These are phyloP conservation scores for Linderniella brevidens DNA, from an alignment of 257 asterid genomes.

Conservation along the genomic window DNA sequence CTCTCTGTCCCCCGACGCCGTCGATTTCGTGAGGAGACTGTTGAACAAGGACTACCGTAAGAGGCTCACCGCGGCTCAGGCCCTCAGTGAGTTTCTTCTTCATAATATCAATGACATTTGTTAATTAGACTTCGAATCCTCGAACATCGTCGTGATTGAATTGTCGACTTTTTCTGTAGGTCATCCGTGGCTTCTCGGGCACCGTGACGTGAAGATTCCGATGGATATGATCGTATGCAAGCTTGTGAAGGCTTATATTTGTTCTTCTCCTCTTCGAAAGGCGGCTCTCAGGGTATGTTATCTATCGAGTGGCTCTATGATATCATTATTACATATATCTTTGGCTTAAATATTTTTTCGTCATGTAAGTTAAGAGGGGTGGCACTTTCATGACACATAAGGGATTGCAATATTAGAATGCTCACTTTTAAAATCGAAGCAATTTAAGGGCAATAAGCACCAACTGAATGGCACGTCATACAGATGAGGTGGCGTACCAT, in stretches of 20 bases:
- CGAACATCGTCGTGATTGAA: slow-evolving; percentile 4
- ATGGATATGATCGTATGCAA: slow-evolving; percentile 68
- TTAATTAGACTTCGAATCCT: neutral
- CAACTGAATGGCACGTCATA: too few relatives aligned
- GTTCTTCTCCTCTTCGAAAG: slow-evolving; percentile 71
- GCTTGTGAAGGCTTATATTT: slow-evolving; percentile 68
- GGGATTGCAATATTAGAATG: too few relatives aligned
- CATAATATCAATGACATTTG: too few relatives aligned
- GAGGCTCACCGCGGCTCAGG: slow-evolving; percentile 81
- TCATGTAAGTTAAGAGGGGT: too few relatives aligned
- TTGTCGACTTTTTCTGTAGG: slow-evolving; percentile 26
- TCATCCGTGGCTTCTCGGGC: slow-evolving; percentile 88
- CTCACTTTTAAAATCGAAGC: too few relatives aligned
- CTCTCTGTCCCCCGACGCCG: slow-evolving; percentile 53
- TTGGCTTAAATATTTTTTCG: too few relatives aligned
- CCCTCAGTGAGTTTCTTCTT: slow-evolving; percentile 48
- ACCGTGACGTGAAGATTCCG: slow-evolving; percentile 62
- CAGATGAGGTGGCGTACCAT: too few relatives aligned
- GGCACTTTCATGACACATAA: too few relatives aligned
- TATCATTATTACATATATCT: neutral
- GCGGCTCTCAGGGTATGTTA: slow-evolving; percentile 65
- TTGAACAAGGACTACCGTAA: slow-evolving; percentile 78
- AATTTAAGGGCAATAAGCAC: too few relatives aligned
- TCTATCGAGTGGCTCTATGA: neutral
- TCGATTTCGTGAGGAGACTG: slow-evolving; percentile 77